A percentile compares a stretch with the other conserved stretches of the same genome.
Evolutionary conservation across 148 eudicot genomes (phyloP).

Genomic region (Gaultheria prostrata): DNA sequence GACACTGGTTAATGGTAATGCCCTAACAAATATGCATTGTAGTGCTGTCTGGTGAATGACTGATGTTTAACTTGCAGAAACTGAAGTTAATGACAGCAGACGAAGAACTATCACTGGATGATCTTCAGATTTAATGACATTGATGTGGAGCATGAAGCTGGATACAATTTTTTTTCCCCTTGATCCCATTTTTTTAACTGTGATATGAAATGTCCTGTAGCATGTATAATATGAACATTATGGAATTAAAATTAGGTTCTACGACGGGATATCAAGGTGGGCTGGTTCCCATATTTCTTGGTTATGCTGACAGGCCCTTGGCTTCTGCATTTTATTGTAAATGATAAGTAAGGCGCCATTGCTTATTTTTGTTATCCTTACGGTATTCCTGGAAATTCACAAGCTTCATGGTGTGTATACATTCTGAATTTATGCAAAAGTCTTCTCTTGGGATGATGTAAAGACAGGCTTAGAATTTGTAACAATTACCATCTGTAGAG

Average conservation of each 20-base stretch:
- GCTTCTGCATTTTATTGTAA: constrained; percentile 7
- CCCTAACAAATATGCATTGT: background rate
- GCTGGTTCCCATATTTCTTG: background rate
- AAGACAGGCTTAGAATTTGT: background rate
- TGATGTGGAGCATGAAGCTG: constrained; percentile 5
- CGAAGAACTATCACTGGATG: constrained; percentile 80
- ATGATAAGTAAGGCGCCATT: background rate
- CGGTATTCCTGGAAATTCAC: background rate
- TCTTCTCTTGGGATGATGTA: background rate
- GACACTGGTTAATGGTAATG: background rate
- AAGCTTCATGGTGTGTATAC: background rate
- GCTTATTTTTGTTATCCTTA: background rate
- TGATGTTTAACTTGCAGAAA: constrained; percentile 53
- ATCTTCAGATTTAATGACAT: constrained; percentile 47
- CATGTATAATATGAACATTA: background rate
- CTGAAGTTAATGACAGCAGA: constrained; percentile 61
- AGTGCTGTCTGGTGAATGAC: background rate
- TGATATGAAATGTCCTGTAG: constrained; percentile 9
- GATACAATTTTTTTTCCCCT: background rate
- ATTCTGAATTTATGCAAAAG: background rate
- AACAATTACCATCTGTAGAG: background rate
- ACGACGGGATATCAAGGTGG: background rate
- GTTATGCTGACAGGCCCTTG: background rate
- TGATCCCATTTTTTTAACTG: constrained; percentile 12
- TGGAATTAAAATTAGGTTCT: constrained; percentile 12